Base-by-base conservation (phyloP, 164 flowering plant species). In the Chimonanthus praecox region DNA sequence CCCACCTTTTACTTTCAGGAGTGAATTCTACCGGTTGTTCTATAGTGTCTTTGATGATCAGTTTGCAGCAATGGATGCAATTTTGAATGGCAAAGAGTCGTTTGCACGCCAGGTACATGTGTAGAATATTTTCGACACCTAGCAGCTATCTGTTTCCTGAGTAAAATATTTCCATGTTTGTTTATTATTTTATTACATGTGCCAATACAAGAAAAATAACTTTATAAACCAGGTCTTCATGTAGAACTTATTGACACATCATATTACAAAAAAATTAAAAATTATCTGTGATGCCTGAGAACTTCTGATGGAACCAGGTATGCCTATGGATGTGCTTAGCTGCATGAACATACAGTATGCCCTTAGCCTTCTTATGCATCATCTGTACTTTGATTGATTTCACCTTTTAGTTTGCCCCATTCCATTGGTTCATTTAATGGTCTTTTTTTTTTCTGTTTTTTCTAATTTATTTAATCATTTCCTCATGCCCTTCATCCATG, bases 1-100 rank as follows among this genome's bases (percentile, higher is more conserved):
- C 51, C 43, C 61, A 47, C 47, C 16, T 15, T 43, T 63, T 43
- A 6, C 43, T n/a, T 15, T n/a, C 87, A 96, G 98, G 88, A 86
- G 75, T 71, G 82, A 84, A 75, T 96, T 96, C 79, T 96, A 94
- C 81, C 84, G 80, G 81, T 80, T 71, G 5, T 86, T 94, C 74
- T 96, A 96, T 81, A 80, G 91, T 71, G 89, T 86, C 61, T 94
- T 96, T 83, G 97, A 94, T 78, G 91, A 96, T 74, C 93, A 88
- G 73, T 87, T 76, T 82, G 86, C 93, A 77, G 97, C 87, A 68
- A 94, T 92, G 97, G 89, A 90, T 83, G 82, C 83, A 46, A 88
- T 96, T 80, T 76, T 94, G 73, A 87, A 82, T 58, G 84, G 92
- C 67, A 96, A 94, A 82, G 98, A 96, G 80, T 78, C 81, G 60